Evolutionary conservation across 495 filamentous ascomycete genomes (phyloP), one percentile per base, ranked within the genome.

Genomic region (Aspergillus leporis): DNA sequence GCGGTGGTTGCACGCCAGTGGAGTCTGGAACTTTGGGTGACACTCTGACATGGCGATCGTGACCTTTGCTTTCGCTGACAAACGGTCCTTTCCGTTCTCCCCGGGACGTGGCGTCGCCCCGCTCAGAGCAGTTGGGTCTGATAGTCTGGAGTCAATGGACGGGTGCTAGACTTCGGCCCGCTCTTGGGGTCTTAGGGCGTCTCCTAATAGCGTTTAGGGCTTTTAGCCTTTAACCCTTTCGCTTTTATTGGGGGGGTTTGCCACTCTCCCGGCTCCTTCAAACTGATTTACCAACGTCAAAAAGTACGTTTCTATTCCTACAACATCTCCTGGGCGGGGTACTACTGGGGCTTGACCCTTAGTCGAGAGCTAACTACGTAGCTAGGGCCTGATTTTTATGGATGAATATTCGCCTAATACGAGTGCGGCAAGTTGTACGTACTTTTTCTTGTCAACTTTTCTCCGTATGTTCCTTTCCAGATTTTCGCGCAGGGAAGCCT

Each of bases 21-120:
- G 52, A 49, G 61, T 52, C 62, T 61, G 54, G 62, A 58, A 46
- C 48, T 50, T 47, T 32, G 58, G 51, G 36, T 58, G 54, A 55
- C 58, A 57, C 36, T 60, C 32, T 65, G 63, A 65, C 63, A 54
- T 59, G 56, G 32, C 56, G 58, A 58, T 54, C 43, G 48, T 61
- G 36, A 28, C 40, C 23, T 55, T 62, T 56, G 36, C 58, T 65
- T 58, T 59, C 60, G 40, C 58, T 62, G 59, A 43, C 60, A 58
- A 56, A 60, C 62, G 52, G 41, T 57, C 66, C 62, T 61, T n/a
- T 32, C 61, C 56, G 61, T 30, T 5, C 59, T 66, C 66, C 62
- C 58, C 63, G 63, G 54, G 47, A 49, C 58, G 59, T 50, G 28
- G 40, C 34, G 51, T 25, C 47, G 46, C 59, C 58, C 61, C 59